phyloP scores from a whole-genome alignment of 306 rosid genomes.

The Dalbergia cochinchinensis region DNA sequence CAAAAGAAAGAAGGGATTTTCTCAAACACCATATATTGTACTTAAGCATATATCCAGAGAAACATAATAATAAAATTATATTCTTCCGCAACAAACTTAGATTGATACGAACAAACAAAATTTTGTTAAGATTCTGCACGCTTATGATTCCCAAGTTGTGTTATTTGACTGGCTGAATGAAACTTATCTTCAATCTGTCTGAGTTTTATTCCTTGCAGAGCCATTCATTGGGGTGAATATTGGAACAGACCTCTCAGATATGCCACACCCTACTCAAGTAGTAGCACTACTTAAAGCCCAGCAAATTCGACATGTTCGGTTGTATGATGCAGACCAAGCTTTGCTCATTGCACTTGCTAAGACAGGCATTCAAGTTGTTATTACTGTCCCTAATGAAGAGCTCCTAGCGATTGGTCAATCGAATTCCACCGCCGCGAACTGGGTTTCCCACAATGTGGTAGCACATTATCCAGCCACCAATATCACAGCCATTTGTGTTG shows the following conservation, averaged over 20 bases:
- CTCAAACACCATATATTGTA: background rate
- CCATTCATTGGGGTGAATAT: constrained; percentile 83
- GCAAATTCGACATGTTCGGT: constrained; percentile 71
- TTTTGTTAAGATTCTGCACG: background rate
- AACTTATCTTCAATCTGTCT: constrained; percentile 3
- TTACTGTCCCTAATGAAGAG: constrained; percentile 81
- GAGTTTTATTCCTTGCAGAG: constrained; percentile 57
- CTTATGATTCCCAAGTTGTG: constrained; percentile 19
- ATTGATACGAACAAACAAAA: constrained; percentile 9
- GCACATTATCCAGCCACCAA: constrained; percentile 91
- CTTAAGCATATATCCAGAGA: background rate
- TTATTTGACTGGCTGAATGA: constrained; percentile 9
- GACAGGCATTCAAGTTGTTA: constrained; percentile 73
- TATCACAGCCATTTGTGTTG: constrained; percentile 82
- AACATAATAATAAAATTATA: constrained; percentile 1
- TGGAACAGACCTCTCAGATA: constrained; percentile 84
- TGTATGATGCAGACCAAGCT: constrained; percentile 75
- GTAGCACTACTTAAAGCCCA: constrained; percentile 81
- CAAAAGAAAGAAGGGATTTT: background rate
- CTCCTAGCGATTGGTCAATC: constrained; percentile 85
- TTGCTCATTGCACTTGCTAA: constrained; percentile 85
- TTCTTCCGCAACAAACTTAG: background rate
- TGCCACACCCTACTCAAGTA: constrained; percentile 93
- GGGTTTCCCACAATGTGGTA: constrained; percentile 82
- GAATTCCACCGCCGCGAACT: constrained; percentile 81